Evolutionary conservation across 164 flowering plant species (phyloP), one percentile per base, ranked within the genome.

Genomic region (Piper betle): DNA sequence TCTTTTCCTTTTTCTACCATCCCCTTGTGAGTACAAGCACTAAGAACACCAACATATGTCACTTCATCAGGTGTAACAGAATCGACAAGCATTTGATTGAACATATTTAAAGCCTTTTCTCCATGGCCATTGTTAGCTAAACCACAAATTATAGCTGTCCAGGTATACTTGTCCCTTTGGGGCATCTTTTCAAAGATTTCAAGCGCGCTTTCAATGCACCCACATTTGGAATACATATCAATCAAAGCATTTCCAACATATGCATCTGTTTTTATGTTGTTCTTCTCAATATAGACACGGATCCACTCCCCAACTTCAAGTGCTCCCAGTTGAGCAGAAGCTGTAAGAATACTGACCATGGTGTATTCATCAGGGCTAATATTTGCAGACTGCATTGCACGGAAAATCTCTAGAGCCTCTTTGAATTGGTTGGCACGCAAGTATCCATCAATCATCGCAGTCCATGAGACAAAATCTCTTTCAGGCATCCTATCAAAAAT

Each of bases 171-270:
- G 71, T 83, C 86, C 60, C 62, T 74, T 16, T 53, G 66, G 58
- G 58, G 62, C 84, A 83, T 79, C 48, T 74, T 58, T 15, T 68
- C 55, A 41, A 77, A 85, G 40, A 79, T 46, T n/a, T 63, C 69
- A 38, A 46, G 9, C 12, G 84, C 83, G 57, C 69, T 80, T 38
- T 76, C 80, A 13, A 76, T 73, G 64, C 72, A 60, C 37, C 87
- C 91, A 66, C 91, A 85, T 69, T 78, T 83, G 20, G 74, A 77
- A 63, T 81, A 85, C 91, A 85, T 83, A 66, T 81, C 83, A 41
- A 85, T 75, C 16, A 85, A 66, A 43, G 91, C 85, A 80, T 79
- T 82, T 33, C 77, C 79, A 33, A 85, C 78, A 69, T 67, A 72
- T 7, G 69, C 48, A 63, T 83, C 88, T 33, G 66, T 73, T 69